These are phyloP conservation scores for Phalaenopsis aphrodite DNA, from an alignment of 106 monocot species.

Conservation along the genomic window DNA sequence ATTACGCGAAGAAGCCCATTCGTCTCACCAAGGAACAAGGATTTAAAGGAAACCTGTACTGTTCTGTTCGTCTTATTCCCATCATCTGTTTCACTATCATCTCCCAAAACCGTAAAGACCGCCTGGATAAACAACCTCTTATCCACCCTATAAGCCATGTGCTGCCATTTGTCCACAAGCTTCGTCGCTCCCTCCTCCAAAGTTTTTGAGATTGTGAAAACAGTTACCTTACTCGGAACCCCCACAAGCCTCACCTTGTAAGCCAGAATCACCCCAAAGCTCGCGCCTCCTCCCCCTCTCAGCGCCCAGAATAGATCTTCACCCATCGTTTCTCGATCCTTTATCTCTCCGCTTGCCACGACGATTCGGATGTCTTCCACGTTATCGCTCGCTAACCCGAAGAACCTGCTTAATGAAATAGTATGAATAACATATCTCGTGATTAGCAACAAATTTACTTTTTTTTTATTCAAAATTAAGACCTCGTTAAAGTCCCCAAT, in stretches of 20 bases:
- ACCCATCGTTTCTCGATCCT: slow-evolving; percentile 13
- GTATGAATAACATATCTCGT: too few relatives aligned
- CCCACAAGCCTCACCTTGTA: slow-evolving; percentile 29
- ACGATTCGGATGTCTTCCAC: slow-evolving; percentile 20
- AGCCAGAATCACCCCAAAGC: slow-evolving; percentile 41
- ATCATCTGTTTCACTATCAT: too few relatives aligned
- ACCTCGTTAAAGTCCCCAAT: slow-evolving; percentile 15
- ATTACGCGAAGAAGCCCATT: slow-evolving; percentile 14
- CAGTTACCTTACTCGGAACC: slow-evolving; percentile 19
- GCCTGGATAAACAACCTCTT: background rate
- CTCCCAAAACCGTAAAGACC: background rate
- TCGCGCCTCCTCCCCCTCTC: slow-evolving; percentile 32
- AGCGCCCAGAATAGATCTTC: slow-evolving; percentile 27
- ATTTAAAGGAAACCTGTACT: slow-evolving; percentile 20
- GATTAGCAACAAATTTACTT: too few relatives aligned
- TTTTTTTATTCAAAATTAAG: too few relatives aligned
- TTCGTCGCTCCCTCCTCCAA: background rate
- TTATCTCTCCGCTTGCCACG: slow-evolving; percentile 8
- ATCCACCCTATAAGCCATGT: slow-evolving; percentile 1
- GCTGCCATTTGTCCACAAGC: background rate
- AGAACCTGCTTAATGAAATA: background rate
- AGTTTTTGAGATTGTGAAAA: background rate
- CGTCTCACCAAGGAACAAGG: slow-evolving; percentile 20
- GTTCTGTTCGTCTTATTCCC: background rate
- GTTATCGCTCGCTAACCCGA: slow-evolving; percentile 23